Base-by-base conservation (phyloP, 805 yeast genomes). In the Tetrapisispora nanseiensis region DNA sequence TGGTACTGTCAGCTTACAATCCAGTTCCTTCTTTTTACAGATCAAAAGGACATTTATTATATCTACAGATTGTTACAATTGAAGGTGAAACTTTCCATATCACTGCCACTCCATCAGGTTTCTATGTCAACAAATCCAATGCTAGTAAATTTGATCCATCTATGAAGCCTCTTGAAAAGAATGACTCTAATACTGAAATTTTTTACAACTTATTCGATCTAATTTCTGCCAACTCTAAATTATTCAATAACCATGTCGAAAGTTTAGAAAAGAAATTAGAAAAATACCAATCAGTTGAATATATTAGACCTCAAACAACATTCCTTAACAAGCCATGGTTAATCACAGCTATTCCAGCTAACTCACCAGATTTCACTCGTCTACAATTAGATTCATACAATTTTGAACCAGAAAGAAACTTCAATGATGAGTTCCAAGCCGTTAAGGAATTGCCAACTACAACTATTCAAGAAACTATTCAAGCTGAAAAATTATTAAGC, bases 361-460 rank as follows among this genome's bases (percentile, higher is more conserved):
- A 54, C 31, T 43, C 44, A 5, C 76, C 86, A 5, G 94, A 85
- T 54, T 54, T 73, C 38, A 74, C 78, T 20, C 70, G 80, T 49
- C 61, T 79, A 27, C 92, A 83, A 64, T 65, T 71, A 40, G 51
- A 46, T 20, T 46, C 54, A 23, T 39, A 49, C 8, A 50, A 49
- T 23, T 41, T 74, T 63, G 43, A 45, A 15, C 37, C 46, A 31
- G 47, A 67, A 68, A 80, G 80, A 54, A 95, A 90, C 54, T 89
- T 94, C 84, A 87, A 87, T 60, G 95, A 83, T 50, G 97, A 92
- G 52, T 78, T 78, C 56, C 97, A 92, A 67, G 71, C 86, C 3
- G 71, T 86, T 37, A 75, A 78, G 48, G 96, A 87, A 50, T 70
- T 86, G 47, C 78, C 86, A 26, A 67, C 70, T 28, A 56, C 69